Base-by-base conservation (phyloP, 2,329 filamentous ascomycete genomes). In the Fusarium lyarnte region DNA sequence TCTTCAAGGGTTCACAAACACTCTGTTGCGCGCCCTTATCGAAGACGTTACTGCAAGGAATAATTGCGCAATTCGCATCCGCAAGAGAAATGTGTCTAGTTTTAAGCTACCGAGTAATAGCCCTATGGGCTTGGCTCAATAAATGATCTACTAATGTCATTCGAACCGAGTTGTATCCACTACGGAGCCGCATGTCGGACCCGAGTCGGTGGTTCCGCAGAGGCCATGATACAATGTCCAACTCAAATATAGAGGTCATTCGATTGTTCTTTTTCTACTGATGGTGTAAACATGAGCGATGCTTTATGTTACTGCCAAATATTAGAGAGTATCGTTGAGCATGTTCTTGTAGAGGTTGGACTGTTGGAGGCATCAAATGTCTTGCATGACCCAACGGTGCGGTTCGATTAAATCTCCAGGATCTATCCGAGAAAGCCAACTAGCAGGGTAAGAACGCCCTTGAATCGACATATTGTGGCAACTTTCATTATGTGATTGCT, bases 121-220 rank as follows among this genome's bases (percentile, higher is more conserved):
- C 47, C 36, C 36, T 60, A 54, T 60, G 46, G 17, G 19, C 47
- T 55, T 54, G 36, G 47, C 36, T 33, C 8, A 25, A 19, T 60
- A 10, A 5, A 27, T 27, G n/a, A 47, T 58, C 19, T 31, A 14
- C n/a, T 39, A 38, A 45, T 45, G 49, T 45, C 23, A 19, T 17
- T 43, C 33, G 11, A 39, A 31, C 14, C 46, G 23, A 47, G 55
- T 29, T 38, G 58, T 63, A 47, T 39, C 70, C 29, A 58, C 68
- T 41, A 46, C 70, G 41, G 64, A 58, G 66, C 64, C 65, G 43
- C 51, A 63, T 63, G 33, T 51, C 64, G 66, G 63, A 69, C 27
- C 58, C 64, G 33, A 42, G 9, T n/a, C 13, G n/a, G 62, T 45
- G 38, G 27, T 35, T 29, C 52, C 39, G 58, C 35, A 53, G 21